phyloP scores from a whole-genome alignment of 108 stramenopile genomes.

The Thalassiosira profunda region DNA sequence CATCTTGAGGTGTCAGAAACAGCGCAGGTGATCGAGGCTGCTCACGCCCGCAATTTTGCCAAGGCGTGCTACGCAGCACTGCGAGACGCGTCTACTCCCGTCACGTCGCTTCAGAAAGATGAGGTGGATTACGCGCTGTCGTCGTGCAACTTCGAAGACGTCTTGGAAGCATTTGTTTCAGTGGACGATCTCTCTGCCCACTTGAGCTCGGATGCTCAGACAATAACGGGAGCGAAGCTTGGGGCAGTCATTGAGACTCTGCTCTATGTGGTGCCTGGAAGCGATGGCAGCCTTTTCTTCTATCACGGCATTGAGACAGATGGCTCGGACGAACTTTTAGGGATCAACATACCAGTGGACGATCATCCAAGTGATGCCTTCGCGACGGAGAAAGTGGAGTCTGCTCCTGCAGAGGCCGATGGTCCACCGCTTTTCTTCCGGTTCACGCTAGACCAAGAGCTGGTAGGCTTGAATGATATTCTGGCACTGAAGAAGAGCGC shows the following conservation, averaged over 20 bases:
- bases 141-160: conserved; percentile 22
- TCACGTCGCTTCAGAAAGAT: conserved; percentile 10
- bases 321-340: conserved; percentile 3
- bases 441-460: conserved; percentile 52
- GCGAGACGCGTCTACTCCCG: conserved; percentile 20
- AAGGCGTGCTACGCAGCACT: conserved; percentile 66
- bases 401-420: not conserved
- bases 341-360: not conserved
- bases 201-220: conserved; percentile 16
- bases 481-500: conserved; percentile 45
- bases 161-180: conserved; percentile 18
- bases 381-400: not conserved
- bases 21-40: conserved; percentile 50
- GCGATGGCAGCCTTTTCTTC: conserved; percentile 53
- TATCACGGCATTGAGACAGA: conserved; percentile 38
- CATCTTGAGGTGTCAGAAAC: conserved; percentile 56
- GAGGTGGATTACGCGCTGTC: conserved; percentile 26
- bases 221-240: conserved; percentile 50
- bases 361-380: not conserved
- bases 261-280: conserved; percentile 55
- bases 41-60: conserved; percentile 60
- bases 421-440: conserved; percentile 60
- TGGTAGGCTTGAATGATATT: conserved; percentile 35
- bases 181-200: conserved; percentile 33
- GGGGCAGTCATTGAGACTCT: conserved; percentile 43